Evolutionary conservation across 306 rosid species (phyloP), one percentile per base, ranked within the genome.

Genomic region (Cucumis hystrix): DNA sequence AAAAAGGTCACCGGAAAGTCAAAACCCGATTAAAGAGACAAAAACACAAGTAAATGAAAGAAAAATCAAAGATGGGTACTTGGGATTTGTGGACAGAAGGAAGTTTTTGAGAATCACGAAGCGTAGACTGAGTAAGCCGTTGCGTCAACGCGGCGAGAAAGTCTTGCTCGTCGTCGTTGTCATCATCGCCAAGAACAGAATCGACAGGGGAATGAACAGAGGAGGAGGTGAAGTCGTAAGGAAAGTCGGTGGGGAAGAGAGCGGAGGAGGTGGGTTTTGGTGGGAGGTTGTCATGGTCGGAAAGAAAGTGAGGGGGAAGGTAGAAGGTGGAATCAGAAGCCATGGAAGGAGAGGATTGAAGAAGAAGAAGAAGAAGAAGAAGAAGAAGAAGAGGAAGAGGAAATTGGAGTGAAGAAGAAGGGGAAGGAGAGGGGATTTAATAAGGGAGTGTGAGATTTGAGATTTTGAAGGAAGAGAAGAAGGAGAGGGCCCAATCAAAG

Each of bases 211-310:
- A 88, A 74, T 79, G 56, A 9, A 87, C 63, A 4, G 84, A 73
- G 0, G 91, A 83, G 74, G 85, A 69, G 1, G 77, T 5, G 74
- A 89, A 85, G 85, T 92, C 92, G 84, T 84, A 90, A 1, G 97
- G 96, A 58, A 90, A 92, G 83, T 92, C 90, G 16, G 88, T 41
- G 10, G 94, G 97, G 82, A 87, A 89, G 28, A 10, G 25, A 1
- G 52, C 21, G 39, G 51, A 11, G 39, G 49, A 3, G 79, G 52
- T 43, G 43, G 11, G 70, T 52, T 11, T 62, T 0, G 77, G 78
- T 52, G 62, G 67, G 13, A 66, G 62, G 35, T 72, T 62, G 74
- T 79, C 71, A 30, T 68, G 79, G 57, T 73, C 80, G 8, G 80
- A 6, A 1, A 83, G 78, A 49, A 85, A 79, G 61, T 85, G 79